These are phyloP conservation scores for Aspergillus nanangensis DNA, from an alignment of 495 filamentous ascomycete genomes.

Conservation along the genomic window DNA sequence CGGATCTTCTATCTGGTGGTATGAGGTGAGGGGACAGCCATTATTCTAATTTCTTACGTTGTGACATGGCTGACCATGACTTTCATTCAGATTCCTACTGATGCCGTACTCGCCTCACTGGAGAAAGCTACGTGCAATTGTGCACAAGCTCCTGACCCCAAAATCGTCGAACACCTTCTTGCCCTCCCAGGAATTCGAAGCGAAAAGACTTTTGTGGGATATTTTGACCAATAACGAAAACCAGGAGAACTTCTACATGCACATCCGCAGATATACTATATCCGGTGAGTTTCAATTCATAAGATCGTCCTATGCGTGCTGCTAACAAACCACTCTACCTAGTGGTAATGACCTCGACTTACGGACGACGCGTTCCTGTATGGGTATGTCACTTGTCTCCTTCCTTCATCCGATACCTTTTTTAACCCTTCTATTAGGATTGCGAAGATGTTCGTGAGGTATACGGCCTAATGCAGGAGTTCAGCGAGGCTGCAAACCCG, in stretches of 20 bases:
- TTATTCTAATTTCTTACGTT: too few species aligned
- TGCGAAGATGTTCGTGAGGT: conserved; percentile 2
- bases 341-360: conserved; percentile 25
- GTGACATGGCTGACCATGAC: too few species aligned
- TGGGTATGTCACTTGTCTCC: too few species aligned
- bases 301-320: too few species aligned
- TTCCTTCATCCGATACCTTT: too few species aligned
- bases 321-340: too few species aligned
- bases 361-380: conserved; percentile 18
- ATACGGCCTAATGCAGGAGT: neutral
- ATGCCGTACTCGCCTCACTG: conserved; percentile 43
- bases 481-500: neutral
- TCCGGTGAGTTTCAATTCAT: too few species aligned
- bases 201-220: conserved; percentile 46
- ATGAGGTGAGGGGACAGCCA: too few species aligned
- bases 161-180: conserved; percentile 20
- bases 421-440: too few species aligned
- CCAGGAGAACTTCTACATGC: conserved; percentile 16
- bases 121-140: conserved; percentile 30
- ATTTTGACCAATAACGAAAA: conserved; percentile 27
- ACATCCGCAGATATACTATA: conserved; percentile 23
- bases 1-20: too few species aligned
- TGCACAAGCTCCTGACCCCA: conserved; percentile 23
- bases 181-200: conserved; percentile 43
- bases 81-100: conserved; percentile 31